Evolutionary conservation across 2,329 filamentous ascomycete species (phyloP).

Genomic region (Plenodomus lindquistii): DNA sequence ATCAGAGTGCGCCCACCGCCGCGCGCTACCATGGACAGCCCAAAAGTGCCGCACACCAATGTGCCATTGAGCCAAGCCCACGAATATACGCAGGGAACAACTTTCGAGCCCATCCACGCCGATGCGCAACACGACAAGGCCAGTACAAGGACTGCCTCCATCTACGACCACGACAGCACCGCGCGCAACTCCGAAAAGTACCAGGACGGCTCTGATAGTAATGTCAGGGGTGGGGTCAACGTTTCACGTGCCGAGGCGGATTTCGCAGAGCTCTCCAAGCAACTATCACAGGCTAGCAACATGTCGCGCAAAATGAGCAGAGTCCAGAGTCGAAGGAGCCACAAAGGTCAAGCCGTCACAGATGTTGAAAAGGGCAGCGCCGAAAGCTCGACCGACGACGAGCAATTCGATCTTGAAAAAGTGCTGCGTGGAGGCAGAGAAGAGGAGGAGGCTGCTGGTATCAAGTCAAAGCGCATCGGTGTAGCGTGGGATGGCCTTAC

Average conservation of each 20-base stretch:
- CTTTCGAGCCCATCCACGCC: slow-evolving; percentile 35
- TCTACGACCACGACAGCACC: slow-evolving; percentile 23
- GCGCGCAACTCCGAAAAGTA: slow-evolving; percentile 25
- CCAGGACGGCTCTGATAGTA: slow-evolving; percentile 19
- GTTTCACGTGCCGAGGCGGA: slow-evolving; percentile 70
- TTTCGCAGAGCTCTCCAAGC: slow-evolving; percentile 66
- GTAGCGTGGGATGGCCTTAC: slow-evolving; percentile 79
- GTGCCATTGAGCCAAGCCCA: slow-evolving; percentile 11
- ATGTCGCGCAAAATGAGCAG: slow-evolving; percentile 45
- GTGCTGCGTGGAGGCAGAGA: slow-evolving; percentile 72
- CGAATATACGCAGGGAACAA: slow-evolving; percentile 28
- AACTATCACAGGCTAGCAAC: slow-evolving; percentile 48
- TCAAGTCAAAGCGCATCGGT: slow-evolving; percentile 72
- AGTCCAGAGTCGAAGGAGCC: slow-evolving; percentile 52
- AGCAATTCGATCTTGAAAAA: slow-evolving; percentile 74
- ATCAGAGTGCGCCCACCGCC: slow-evolving; percentile 21
- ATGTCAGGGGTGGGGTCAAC: slow-evolving; percentile 53
- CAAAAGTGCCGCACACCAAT: slow-evolving; percentile 22
- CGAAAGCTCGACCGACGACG: slow-evolving; percentile 39
- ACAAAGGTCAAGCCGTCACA: slow-evolving; percentile 32
- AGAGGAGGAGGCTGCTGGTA: slow-evolving; percentile 75
- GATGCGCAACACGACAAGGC: slow-evolving; percentile 19
- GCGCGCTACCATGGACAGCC: slow-evolving; percentile 27
- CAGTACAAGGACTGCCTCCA: slow-evolving; percentile 26
- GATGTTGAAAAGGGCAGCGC: slow-evolving; percentile 64